phyloP scores from a whole-genome alignment of 768 basidiomycete species.

The Termitomyces sp. region DNA sequence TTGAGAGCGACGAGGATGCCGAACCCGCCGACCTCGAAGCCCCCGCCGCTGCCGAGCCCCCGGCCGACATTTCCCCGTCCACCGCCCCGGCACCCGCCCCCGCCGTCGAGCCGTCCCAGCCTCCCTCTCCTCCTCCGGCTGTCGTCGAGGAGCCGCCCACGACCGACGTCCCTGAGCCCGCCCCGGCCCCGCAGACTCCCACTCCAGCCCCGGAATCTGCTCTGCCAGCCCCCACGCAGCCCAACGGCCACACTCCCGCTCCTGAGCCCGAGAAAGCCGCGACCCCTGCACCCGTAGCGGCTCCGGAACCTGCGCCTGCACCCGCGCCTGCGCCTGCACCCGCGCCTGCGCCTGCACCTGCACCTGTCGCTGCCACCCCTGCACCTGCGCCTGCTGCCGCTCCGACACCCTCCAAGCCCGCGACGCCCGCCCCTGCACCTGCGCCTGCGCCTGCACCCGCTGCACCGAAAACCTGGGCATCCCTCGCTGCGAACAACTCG shows the following conservation, averaged over 20 bases:
- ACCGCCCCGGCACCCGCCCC: slow-evolving; percentile 34
- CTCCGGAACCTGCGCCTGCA: slow-evolving; percentile 14
- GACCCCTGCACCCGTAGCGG: slow-evolving; percentile 17
- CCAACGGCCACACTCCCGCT: slow-evolving; percentile 33
- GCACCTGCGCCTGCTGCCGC: slow-evolving; percentile 20
- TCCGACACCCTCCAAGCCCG: slow-evolving; percentile 20
- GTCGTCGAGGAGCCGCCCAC: slow-evolving; percentile 38
- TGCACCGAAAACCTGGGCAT: slow-evolving; percentile 87
- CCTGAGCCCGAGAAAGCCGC: slow-evolving; percentile 34
- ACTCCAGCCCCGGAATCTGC: slow-evolving; percentile 32
- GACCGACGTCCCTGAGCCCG: slow-evolving; percentile 35
- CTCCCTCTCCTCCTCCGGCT: slow-evolving; percentile 30
- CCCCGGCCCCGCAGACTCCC: slow-evolving; percentile 23
- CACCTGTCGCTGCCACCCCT: slow-evolving; percentile 26
- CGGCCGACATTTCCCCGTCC: slow-evolving; percentile 17
- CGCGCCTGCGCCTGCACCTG: slow-evolving; percentile 23
- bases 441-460: slow-evolving; percentile 31
- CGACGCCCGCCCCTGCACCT: slow-evolving; percentile 26
- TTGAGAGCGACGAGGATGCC: slow-evolving; percentile 54
- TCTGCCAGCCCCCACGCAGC: slow-evolving; percentile 23
- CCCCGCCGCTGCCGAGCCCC: slow-evolving; percentile 22
- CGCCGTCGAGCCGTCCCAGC: slow-evolving; percentile 35
- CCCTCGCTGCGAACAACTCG: slow-evolving; percentile 77
- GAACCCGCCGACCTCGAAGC: not conserved
- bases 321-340: not conserved